Conservation (phyloP, 73 alveolate species). For the Symbiodinium natans region DNA sequence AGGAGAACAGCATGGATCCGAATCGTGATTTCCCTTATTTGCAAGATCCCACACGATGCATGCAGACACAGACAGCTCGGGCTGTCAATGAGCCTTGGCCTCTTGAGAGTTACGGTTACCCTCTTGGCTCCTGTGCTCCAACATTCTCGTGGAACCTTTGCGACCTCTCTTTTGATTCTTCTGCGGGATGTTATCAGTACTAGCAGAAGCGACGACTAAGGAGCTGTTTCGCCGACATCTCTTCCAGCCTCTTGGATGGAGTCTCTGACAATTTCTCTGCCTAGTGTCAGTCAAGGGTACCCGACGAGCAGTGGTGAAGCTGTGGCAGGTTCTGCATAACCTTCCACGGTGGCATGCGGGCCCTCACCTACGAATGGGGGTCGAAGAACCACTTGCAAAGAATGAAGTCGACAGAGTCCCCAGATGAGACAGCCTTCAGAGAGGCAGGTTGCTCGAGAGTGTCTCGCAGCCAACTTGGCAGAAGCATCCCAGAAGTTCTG, state of each 20-base stretch:
- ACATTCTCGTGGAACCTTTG: too few relatives aligned
- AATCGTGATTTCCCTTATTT: slow-evolving; percentile 99
- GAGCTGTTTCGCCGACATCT: slow-evolving; percentile 69
- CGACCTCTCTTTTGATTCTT: too few relatives aligned
- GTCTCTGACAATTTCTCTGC: neutral
- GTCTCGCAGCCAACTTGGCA: neutral
- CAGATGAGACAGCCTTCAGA: slow-evolving; percentile 97
- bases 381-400: slow-evolving; percentile 95
- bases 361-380: slow-evolving; percentile 99
- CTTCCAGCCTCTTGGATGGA: slow-evolving; percentile 20
- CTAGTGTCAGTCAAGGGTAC: neutral
- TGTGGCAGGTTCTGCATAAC: slow-evolving; percentile 96
- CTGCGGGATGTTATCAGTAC: neutral
- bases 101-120: too few relatives aligned
- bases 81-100: slow-evolving; percentile 95
- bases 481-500: neutral
- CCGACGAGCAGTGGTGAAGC: slow-evolving; percentile 28
- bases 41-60: slow-evolving; percentile 94
- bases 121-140: neutral
- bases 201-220: neutral
- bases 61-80: slow-evolving; percentile 97
- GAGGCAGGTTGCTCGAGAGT: neutral
- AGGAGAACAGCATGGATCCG: slow-evolving; percentile 97
- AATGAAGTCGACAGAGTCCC: slow-evolving; percentile 97
- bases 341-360: slow-evolving; percentile 98